Conservation (phyloP, 2,329 filamentous ascomycete genomes). For the Penicillium crustosum region DNA sequence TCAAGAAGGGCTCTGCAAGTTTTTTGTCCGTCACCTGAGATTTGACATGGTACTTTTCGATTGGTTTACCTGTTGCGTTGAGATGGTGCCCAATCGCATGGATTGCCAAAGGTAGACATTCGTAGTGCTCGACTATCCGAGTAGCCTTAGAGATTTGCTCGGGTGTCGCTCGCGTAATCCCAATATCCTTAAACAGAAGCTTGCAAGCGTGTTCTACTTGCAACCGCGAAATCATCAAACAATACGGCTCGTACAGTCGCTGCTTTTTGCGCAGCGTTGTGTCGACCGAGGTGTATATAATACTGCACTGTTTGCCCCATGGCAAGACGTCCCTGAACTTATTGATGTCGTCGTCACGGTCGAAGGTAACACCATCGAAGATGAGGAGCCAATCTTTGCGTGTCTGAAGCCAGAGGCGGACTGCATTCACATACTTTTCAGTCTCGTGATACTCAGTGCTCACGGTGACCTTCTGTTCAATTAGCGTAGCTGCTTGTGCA, state of each 20-base stretch:
- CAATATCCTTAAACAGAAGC: constrained; percentile 63
- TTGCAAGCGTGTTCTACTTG: constrained; percentile 58
- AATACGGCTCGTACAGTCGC: constrained; percentile 60
- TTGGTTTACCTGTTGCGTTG: constrained; percentile 60
- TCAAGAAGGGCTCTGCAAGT: constrained; percentile 50
- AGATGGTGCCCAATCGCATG: constrained; percentile 65
- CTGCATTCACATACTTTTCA: constrained; percentile 55
- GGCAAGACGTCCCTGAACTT: constrained; percentile 62
- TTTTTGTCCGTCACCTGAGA: constrained; percentile 58
- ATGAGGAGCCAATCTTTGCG: constrained; percentile 66
- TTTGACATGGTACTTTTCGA: constrained; percentile 59
- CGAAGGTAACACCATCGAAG: constrained; percentile 66
- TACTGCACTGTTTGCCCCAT: constrained; percentile 60
- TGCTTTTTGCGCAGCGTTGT: constrained; percentile 56
- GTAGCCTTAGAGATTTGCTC: constrained; percentile 58
- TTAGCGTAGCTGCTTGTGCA: constrained; percentile 56
- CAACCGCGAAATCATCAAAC: constrained; percentile 58
- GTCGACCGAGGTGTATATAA: constrained; percentile 69
- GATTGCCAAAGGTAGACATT: constrained; percentile 66
- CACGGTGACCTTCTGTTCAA: constrained; percentile 43
- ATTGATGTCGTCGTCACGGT: constrained; percentile 53
- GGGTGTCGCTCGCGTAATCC: constrained; percentile 55
- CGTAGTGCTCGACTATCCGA: constrained; percentile 64
- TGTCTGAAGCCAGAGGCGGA: constrained; percentile 62
- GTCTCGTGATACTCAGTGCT: constrained; percentile 43